Conservation (phyloP, 345 rosid genomes). For the Hibiscus syriacus region DNA sequence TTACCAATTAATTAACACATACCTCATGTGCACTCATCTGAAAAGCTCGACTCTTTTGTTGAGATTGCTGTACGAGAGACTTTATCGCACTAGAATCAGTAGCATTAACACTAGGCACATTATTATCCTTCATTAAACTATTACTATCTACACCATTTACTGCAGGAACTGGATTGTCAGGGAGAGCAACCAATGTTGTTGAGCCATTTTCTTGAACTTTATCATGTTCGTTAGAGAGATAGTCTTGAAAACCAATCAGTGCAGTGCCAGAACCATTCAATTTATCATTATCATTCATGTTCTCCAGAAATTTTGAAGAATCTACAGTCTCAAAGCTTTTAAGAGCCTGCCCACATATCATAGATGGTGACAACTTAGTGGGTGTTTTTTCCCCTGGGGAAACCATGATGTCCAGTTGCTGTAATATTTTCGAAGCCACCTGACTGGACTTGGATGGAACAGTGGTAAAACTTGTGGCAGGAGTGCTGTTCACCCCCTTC, state of each 20-base stretch:
- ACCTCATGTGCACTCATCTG: conserved; percentile 90
- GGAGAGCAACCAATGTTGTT: conserved; percentile 18
- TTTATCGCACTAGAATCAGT: conserved; percentile 22
- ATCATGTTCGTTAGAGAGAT: conserved; percentile 29
- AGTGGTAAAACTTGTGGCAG: conserved; percentile 35
- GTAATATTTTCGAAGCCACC: conserved; percentile 71
- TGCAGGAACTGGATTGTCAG: conserved; percentile 22
- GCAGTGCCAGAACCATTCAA: conserved; percentile 14
- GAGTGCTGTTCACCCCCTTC: conserved; percentile 31
- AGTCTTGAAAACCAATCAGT: conserved; percentile 22
- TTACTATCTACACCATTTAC: conserved; percentile 25
- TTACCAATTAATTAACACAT: neutral
- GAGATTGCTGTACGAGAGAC: conserved; percentile 22
- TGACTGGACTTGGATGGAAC: conserved; percentile 75
- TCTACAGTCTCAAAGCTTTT: conserved; percentile 68
- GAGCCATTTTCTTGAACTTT: conserved; percentile 34
- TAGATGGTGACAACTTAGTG: conserved; percentile 63
- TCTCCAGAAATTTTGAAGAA: conserved; percentile 37
- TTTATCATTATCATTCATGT: conserved; percentile 24
- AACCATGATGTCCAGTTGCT: conserved; percentile 60
- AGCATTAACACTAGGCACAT: conserved; percentile 19
- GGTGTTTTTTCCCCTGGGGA: conserved; percentile 68
- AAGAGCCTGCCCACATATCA: conserved; percentile 68
- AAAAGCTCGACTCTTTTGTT: conserved; percentile 45
- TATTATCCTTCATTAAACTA: conserved; percentile 21